phyloP scores from a whole-genome alignment of 2,329 filamentous ascomycete genomes.

The Ophiostoma sp. region DNA sequence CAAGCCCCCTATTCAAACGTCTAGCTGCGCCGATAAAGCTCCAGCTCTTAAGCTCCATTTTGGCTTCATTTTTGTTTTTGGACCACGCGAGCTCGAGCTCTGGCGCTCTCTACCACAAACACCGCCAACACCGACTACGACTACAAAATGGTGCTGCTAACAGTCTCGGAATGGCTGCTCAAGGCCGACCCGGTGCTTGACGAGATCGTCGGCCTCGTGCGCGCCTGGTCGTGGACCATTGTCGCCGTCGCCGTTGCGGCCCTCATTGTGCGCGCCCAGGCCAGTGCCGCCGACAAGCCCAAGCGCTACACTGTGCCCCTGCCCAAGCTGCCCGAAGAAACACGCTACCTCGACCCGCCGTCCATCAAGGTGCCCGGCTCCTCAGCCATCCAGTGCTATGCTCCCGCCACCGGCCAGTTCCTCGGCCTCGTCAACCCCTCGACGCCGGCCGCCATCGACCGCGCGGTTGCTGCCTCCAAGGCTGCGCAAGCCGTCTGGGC shows the following conservation, averaged over 20 bases:
- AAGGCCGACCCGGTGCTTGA: slow-evolving; percentile 17
- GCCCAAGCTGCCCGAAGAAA: slow-evolving; percentile 56
- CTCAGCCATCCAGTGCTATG: slow-evolving; percentile 73
- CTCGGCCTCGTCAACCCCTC: slow-evolving; percentile 75
- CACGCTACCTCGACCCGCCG: slow-evolving; percentile 34
- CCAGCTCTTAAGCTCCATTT: neutral
- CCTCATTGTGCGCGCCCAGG: slow-evolving; percentile 31
- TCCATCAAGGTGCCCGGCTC: slow-evolving; percentile 51
- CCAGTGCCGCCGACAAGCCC: slow-evolving; percentile 34
- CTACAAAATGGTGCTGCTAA: slow-evolving; percentile 20
- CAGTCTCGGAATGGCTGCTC: slow-evolving; percentile 17
- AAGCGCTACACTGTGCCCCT: slow-evolving; percentile 57
- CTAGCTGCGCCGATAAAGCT: neutral
- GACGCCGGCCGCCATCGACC: slow-evolving; percentile 71
- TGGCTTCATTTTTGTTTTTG: slow-evolving; percentile 1
- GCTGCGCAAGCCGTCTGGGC: slow-evolving; percentile 74
- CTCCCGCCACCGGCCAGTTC: slow-evolving; percentile 80
- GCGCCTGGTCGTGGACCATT: slow-evolving; percentile 22
- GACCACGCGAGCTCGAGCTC: slow-evolving; percentile 14
- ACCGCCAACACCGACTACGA: neutral
- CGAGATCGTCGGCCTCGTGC: slow-evolving; percentile 7
- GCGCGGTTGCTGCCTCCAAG: slow-evolving; percentile 66
- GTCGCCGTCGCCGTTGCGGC: slow-evolving; percentile 15
- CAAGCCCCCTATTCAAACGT: neutral
- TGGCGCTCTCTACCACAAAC: neutral